Conservation (phyloP, 2,329 filamentous ascomycete genomes). For the Ceratocystis smalleyi region DNA sequence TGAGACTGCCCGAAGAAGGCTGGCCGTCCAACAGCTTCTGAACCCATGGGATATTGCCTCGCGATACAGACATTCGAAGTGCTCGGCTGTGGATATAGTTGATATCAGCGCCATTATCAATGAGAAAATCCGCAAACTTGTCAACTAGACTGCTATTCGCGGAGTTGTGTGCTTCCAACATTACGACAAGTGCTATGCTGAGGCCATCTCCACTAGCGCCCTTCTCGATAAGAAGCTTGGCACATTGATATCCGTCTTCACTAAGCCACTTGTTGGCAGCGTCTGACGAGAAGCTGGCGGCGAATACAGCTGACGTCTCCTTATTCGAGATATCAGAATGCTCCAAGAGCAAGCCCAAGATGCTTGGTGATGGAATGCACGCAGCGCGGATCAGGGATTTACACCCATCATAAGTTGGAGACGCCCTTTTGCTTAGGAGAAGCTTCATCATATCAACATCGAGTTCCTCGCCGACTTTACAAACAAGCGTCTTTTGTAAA, state of each 20-base stretch:
- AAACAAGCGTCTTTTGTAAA: conserved; percentile 37
- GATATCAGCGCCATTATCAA: conserved; percentile 30
- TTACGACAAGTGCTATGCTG: neutral
- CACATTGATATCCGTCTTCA: conserved; percentile 19
- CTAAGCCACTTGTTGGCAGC: conserved; percentile 8
- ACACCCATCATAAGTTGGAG: conserved; percentile 6
- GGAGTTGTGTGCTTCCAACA: neutral
- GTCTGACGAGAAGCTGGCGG: neutral
- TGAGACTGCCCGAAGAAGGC: conserved; percentile 2
- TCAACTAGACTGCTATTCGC: neutral
- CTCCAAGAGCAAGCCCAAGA: neutral
- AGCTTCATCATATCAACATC: conserved; percentile 10
- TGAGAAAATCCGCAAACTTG: conserved; percentile 23
- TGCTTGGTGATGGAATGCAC: neutral
- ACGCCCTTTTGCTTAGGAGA: conserved; percentile 9
- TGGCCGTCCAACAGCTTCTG: neutral
- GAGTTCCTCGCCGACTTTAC: conserved; percentile 19
- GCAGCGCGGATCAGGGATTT: conserved; percentile 5
- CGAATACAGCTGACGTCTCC: conserved; percentile 6
- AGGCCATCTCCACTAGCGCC: conserved; percentile 26
- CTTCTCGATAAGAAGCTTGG: conserved; percentile 33
- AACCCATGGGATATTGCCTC: conserved; percentile 1
- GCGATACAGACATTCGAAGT: conserved; percentile 4
- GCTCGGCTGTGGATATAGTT: conserved; percentile 30
- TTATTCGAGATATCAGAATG: neutral